Evolutionary conservation across 2,329 filamentous ascomycete species (phyloP), one percentile per base, ranked within the genome.

Genomic region (Penicillium sp.): DNA sequence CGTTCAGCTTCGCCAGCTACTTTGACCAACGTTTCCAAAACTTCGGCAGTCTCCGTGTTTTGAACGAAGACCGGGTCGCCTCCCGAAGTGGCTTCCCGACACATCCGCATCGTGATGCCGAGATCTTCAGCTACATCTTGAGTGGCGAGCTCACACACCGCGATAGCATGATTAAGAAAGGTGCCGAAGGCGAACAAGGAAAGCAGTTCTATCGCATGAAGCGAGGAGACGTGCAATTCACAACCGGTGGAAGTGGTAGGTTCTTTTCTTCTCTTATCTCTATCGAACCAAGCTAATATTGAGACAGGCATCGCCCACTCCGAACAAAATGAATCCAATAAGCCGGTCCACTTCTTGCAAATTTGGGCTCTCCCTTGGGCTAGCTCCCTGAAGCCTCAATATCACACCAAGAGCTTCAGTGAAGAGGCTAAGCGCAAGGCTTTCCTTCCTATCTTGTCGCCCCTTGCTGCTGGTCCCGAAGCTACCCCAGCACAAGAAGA

Each of bases 121-220:
- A 95, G 72, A 96, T 96, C 75, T 95, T 93, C 80, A 87, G 82
- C 67, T 94, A 96, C 75, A 87, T 95, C 65, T 79, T 96, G n/a
- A 84, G 80, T 40, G 91, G 91, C 58, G 89, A 93, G 73, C 82
- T 96, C 56, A 93, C 91, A 41, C 91, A 96, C 76, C 87, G 90
- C 41, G 91, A 96, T 74, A 89, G 84, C 54, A 92, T 95, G 86
- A 83, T 90, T 62, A 83, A 84, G 70, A 90, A 86, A 73, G 84
- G 84, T 39, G 73, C 77, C 17, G 85, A 88, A 66, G 83, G 80
- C 18, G 74, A 78, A 56, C 80, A 81, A 36, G 71, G 70, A 9
- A 84, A 89, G 67, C 78, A 84, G 60, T 90, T 89, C 67, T 89
- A 79, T 65, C 78, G 84, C 27, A 87, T 96, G 78, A 82, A 83